Evolutionary conservation across 768 basidiomycete genomes (phyloP).

Genomic region (Suillus occidentalis): DNA sequence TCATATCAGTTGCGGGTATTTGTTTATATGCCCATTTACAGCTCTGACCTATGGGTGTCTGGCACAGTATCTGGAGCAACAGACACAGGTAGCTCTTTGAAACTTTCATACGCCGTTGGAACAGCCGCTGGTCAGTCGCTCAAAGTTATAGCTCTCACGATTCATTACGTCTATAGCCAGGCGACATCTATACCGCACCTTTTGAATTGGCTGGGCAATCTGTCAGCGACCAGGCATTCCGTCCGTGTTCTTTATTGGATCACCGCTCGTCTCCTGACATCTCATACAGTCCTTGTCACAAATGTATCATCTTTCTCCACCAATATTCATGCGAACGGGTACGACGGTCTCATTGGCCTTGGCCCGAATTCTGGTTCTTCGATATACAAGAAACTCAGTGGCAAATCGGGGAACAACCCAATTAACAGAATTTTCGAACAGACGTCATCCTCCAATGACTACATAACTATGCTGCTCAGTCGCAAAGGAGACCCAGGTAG

Average conservation of each 20-base stretch:
- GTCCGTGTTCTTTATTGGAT: constrained; percentile 38
- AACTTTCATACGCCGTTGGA: constrained; percentile 70
- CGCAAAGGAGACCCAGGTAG: constrained; percentile 52
- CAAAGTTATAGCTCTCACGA: not conserved
- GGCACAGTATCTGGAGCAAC: constrained; percentile 47
- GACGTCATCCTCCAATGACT: constrained; percentile 54
- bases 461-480: constrained; percentile 67
- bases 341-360: constrained; percentile 72
- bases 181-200: constrained; percentile 53
- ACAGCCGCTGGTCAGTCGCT: constrained; percentile 51
- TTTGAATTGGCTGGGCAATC: constrained; percentile 57
- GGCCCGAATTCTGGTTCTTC: constrained; percentile 75
- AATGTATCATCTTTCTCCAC: constrained; percentile 65
- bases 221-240: constrained; percentile 64
- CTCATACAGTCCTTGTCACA: constrained; percentile 54
- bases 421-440: constrained; percentile 67
- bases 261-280: constrained; percentile 4
- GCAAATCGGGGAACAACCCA: constrained; percentile 51
- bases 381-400: constrained; percentile 56
- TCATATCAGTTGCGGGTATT: not conserved
- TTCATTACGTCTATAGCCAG: constrained; percentile 31
- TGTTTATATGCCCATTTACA: constrained; percentile 26
- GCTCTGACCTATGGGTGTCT: constrained; percentile 77
- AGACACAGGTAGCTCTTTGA: constrained; percentile 55
- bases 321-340: constrained; percentile 59